Evolutionary conservation across 2,329 filamentous ascomycete species (phyloP).

Genomic region (Canariomyces notabilis): DNA sequence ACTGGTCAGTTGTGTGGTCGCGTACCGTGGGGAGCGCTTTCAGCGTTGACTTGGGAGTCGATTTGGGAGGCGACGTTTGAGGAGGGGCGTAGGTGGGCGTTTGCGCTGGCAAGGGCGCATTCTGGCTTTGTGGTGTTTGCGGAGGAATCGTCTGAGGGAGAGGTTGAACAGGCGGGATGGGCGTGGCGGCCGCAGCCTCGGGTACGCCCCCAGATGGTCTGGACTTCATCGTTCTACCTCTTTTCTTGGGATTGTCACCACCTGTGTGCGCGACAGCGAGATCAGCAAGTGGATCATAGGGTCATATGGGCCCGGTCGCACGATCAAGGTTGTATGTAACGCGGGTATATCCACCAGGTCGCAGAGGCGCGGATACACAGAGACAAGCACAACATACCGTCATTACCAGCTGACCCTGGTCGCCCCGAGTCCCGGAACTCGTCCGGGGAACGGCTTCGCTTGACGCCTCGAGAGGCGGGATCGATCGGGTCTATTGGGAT

Average conservation of each 20-base stretch:
- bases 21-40: slow-evolving; percentile 94
- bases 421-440: slow-evolving; percentile 51
- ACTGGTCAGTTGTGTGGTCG: slow-evolving; percentile 95
- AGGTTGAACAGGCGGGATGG: slow-evolving; percentile 37
- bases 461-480: slow-evolving; percentile 62
- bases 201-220: slow-evolving; percentile 46
- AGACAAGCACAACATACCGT: slow-evolving; percentile 59
- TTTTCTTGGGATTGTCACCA: slow-evolving; percentile 51
- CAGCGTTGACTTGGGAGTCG: slow-evolving; percentile 76
- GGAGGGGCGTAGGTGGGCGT: slow-evolving; percentile 36
- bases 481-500: slow-evolving; percentile 44
- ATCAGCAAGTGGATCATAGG: slow-evolving; percentile 28
- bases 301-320: slow-evolving; percentile 29
- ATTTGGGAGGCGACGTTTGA: slow-evolving; percentile 62
- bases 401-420: slow-evolving; percentile 58
- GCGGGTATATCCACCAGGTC: slow-evolving; percentile 26
- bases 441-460: slow-evolving; percentile 74
- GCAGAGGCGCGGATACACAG: slow-evolving; percentile 34
- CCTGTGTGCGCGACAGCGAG: slow-evolving; percentile 27
- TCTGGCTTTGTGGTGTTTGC: slow-evolving; percentile 50
- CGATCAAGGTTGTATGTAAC: slow-evolving; percentile 32
- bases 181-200: slow-evolving; percentile 53
- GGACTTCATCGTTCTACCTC: slow-evolving; percentile 59
- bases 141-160: slow-evolving; percentile 28
- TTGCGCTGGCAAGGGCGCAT: slow-evolving; percentile 41